Percentiles rank a stretch among this genome's conserved stretches.
phyloP scores from a whole-genome alignment of 2,329 filamentous ascomycete genomes.

The Penicillium corylophilum region DNA sequence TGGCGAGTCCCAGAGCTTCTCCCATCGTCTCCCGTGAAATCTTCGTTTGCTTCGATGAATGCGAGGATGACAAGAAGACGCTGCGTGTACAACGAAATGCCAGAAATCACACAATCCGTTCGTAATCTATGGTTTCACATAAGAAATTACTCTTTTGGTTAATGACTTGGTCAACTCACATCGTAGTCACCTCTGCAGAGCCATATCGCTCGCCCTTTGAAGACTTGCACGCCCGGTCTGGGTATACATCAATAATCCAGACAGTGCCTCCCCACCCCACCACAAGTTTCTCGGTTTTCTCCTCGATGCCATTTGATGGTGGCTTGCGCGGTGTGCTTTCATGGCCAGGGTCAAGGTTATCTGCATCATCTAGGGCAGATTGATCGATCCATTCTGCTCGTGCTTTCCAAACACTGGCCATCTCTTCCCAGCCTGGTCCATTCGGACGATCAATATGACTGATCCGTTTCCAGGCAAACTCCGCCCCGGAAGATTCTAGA shows the following conservation, averaged over 20 bases:
- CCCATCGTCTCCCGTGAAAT: constrained; percentile 57
- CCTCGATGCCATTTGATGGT: constrained; percentile 43
- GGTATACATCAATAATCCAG: constrained; percentile 91
- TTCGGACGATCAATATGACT: constrained; percentile 88
- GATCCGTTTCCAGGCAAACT: constrained; percentile 91
- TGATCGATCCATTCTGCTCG: constrained; percentile 92
- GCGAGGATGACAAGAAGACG: constrained; percentile 87
- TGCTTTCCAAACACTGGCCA: constrained; percentile 94
- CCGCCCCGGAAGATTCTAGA: constrained; percentile 71
- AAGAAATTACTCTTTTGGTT: neutral
- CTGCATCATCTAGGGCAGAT: constrained; percentile 70
- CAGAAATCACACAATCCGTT: constrained; percentile 97
- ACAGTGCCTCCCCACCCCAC: constrained; percentile 96
- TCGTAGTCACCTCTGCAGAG: constrained; percentile 85
- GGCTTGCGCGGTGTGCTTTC: constrained; percentile 38
- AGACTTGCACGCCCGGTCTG: constrained; percentile 67
- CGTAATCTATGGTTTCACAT: constrained; percentile 64
- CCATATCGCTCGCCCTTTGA: constrained; percentile 71
- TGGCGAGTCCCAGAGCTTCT: constrained; percentile 59
- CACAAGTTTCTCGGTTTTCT: constrained; percentile 69
- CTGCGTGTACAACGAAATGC: constrained; percentile 93
- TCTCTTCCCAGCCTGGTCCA: constrained; percentile 86
- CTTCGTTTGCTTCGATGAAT: constrained; percentile 74
- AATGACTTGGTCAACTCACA: constrained; percentile 59
- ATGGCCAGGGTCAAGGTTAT: constrained; percentile 46